Conservation (phyloP, 2,329 filamentous ascomycete genomes). For the Helicocarpus griseus region DNA sequence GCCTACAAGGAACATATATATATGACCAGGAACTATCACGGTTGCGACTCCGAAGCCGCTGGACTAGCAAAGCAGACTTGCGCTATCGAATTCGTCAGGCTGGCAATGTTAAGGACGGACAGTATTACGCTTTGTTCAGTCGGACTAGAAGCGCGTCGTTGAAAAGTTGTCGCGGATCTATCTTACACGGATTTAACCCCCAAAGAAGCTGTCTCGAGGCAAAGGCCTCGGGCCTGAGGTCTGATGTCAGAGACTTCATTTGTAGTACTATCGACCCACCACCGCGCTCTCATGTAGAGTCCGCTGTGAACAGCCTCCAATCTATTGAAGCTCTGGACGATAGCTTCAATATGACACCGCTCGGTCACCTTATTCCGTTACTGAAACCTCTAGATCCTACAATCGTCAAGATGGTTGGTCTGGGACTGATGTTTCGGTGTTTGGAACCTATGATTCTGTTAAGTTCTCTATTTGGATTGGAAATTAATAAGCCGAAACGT, state of each 20-base stretch:
- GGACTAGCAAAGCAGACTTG: conserved; percentile 40
- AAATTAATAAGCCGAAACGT: no score
- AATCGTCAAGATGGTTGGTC: conserved; percentile 41
- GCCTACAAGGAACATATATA: conserved; percentile 30
- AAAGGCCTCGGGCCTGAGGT: conserved; percentile 29
- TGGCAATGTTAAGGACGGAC: conserved; percentile 39
- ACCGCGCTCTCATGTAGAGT: conserved; percentile 23
- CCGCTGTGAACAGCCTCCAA: conserved; percentile 31
- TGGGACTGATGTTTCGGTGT: conserved; percentile 44
- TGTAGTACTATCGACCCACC: conserved; percentile 39
- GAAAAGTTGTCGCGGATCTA: conserved; percentile 25
- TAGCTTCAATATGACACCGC: conserved; percentile 34
- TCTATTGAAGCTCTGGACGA: conserved; percentile 34
- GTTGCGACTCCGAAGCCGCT: conserved; percentile 31
- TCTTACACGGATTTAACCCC: conserved; percentile 36
- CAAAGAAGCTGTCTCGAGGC: conserved; percentile 37
- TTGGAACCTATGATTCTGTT: conserved; percentile 42
- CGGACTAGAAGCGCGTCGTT: conserved; percentile 26
- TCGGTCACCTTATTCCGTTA: conserved; percentile 34
- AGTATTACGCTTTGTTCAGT: conserved; percentile 42
- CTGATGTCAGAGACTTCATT: conserved; percentile 33
- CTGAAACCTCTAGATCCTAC: conserved; percentile 38
- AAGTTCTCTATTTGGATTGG: conserved; percentile 12
- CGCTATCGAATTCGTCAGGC: conserved; percentile 43
- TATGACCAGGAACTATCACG: conserved; percentile 34